Base-by-base conservation (phyloP, 768 basidiomycete species). In the Tricholoma hemisulphureum region DNA sequence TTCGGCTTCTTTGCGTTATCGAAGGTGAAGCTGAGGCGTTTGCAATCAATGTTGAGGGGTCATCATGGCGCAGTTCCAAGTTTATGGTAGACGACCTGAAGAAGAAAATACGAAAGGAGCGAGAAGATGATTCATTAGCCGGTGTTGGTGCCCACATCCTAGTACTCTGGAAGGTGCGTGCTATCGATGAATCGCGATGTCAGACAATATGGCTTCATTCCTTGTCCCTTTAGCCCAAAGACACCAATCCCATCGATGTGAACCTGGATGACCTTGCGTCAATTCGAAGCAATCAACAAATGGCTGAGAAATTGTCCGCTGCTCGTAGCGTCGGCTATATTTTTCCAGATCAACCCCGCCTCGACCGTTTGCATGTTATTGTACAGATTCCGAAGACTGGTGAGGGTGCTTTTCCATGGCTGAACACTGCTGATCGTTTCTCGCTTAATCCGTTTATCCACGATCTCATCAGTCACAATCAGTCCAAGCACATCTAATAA, bases 1-100 rank as follows among this genome's bases (percentile, higher is more conserved):
- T n/a, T n/a, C n/a, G n/a, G n/a, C n/a, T n/a, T n/a, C n/a, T n/a
- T n/a, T 57, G 56, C 50, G 8, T 57, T 52, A 57, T 57, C 50
- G 49, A 57, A 57, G 56, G 56, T 51, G 56, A 57, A 57, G 39
- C 56, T 13, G 56, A 57, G 56, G n/a, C 18, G 56, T 57, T 57
- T 57, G 48, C 48, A 11, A 57, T 57, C 51, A 48, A 16, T 57
- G 48, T 57, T 57, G 39, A 57, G 43, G 31, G 50, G 56, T 21
- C 56, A 57, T 57, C 50, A 50, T 57, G 56, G 56, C 50, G 24
- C 56, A 57, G 52, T 57, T 50, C 56, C 28, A 51, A 28, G 56
- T 57, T 51, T 50, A 57, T n/a, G 50, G 49, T 57, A 39, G 50
- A 34, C 56, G 14, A 39, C 50, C 56, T 57, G 56, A 57, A 57